Percentiles rank a stretch among this genome's conserved stretches.
Conservation (phyloP, 805 yeast genomes). For the Spathaspora girioi region DNA sequence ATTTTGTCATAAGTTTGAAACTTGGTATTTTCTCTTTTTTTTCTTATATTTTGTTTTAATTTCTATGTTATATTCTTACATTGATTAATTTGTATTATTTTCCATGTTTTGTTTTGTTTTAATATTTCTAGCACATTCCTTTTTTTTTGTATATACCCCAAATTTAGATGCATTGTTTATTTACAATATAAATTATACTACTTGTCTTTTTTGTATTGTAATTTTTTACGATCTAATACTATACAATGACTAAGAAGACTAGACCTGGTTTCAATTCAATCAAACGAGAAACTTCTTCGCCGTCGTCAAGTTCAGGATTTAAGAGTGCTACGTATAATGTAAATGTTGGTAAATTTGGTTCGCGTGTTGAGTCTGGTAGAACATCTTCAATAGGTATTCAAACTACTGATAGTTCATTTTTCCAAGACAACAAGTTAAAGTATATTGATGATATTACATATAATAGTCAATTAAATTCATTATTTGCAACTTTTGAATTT, state of each 20-base stretch:
- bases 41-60: slow-evolving; percentile 11
- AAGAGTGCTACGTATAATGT: too few relatives aligned
- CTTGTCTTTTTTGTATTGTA: too few relatives aligned
- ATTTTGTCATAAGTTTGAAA: slow-evolving; percentile 2
- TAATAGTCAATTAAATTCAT: neutral
- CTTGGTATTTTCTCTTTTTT: slow-evolving; percentile 4
- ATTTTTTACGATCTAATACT: neutral
- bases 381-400: neutral
- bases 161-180: neutral
- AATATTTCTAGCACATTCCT: too few relatives aligned
- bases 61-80: slow-evolving; percentile 7
- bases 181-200: too few relatives aligned
- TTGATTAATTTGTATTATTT: slow-evolving; percentile 2
- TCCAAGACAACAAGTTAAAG: neutral
- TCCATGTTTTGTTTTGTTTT: too few relatives aligned
- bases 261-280: neutral
- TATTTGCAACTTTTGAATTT: neutral
- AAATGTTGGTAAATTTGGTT: too few relatives aligned
- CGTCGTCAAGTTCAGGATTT: neutral
- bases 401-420: neutral
- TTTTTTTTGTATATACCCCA: too few relatives aligned
- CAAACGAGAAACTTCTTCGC: neutral
- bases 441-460: neutral
- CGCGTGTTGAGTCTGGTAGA: too few relatives aligned
- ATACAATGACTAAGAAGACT: neutral